Percentiles rank a stretch among this genome's conserved stretches.
Evolutionary conservation across 257 asterid species (phyloP).

Genomic region (Lycium ferocissimum): DNA sequence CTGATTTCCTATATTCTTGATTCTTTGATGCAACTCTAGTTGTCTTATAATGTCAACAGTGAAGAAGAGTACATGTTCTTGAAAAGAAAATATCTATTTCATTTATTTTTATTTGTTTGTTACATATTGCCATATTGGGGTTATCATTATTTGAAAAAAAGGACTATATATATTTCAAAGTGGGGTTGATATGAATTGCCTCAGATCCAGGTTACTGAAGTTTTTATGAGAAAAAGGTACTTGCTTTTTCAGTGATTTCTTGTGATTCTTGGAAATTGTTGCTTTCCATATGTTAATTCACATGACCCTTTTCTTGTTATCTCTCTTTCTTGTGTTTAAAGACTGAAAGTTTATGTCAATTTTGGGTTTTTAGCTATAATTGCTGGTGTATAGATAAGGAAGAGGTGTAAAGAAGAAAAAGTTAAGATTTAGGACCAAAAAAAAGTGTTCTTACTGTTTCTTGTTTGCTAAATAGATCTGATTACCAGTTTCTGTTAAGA

Average conservation of each 20-base stretch:
- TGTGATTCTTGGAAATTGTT: slow-evolving; percentile 70
- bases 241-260: slow-evolving; percentile 61
- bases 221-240: slow-evolving; percentile 45
- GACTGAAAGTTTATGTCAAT: not conserved
- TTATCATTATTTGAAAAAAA: not conserved
- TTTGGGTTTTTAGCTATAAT: slow-evolving; percentile 29
- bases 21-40: slow-evolving; percentile 11
- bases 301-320: slow-evolving; percentile 53
- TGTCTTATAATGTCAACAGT: not conserved
- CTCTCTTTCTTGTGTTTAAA: slow-evolving; percentile 34
- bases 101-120: not conserved
- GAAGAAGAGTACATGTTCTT: slow-evolving; percentile 27
- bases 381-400: slow-evolving; percentile 44
- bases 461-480: slow-evolving; percentile 59
- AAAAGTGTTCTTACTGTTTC: slow-evolving; percentile 43
- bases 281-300: slow-evolving; percentile 48
- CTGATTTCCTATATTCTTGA: slow-evolving; percentile 30
- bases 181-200: slow-evolving; percentile 57
- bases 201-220: slow-evolving; percentile 87
- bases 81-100: slow-evolving; percentile 33
- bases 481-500: slow-evolving; percentile 40
- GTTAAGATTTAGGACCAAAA: slow-evolving; percentile 39
- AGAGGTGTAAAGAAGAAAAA: slow-evolving; percentile 31
- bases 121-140: not conserved
- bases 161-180: slow-evolving; percentile 21